Percentiles rank a stretch among this genome's conserved stretches.
Conservation (phyloP, 495 filamentous ascomycete species). For the Monascus purpureus region DNA sequence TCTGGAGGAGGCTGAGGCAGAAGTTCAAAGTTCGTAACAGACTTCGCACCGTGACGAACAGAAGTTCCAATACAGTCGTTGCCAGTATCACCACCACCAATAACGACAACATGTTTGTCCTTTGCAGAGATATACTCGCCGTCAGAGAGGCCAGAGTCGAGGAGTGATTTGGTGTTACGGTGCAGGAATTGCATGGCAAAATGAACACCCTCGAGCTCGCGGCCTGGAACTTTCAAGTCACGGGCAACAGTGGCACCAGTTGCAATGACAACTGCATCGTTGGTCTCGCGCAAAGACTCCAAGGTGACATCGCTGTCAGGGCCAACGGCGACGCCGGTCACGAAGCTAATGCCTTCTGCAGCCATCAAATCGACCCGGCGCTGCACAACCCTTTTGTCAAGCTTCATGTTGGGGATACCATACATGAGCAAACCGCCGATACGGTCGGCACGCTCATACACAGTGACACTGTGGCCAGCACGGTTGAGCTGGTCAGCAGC, state of each 20-base stretch:
- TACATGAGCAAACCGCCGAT: conserved; percentile 94
- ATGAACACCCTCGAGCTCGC: conserved; percentile 87
- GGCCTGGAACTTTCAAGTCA: conserved; percentile 85
- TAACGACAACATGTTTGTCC: conserved; percentile 93
- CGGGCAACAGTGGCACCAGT: conserved; percentile 96
- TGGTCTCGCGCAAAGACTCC: conserved; percentile 55
- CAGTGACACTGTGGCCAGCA: conserved; percentile 78
- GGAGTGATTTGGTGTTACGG: conserved; percentile 94
- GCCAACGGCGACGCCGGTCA: conserved; percentile 63
- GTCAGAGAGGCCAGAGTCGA: conserved; percentile 82
- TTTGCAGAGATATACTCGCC: conserved; percentile 91
- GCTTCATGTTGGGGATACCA: conserved; percentile 99
- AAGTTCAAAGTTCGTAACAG: conserved; percentile 94
- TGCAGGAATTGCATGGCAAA: conserved; percentile 99
- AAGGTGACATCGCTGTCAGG: conserved; percentile 59
- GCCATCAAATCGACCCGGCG: conserved; percentile 94
- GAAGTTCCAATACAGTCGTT: conserved; percentile 99
- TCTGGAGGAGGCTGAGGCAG: conserved; percentile 89
- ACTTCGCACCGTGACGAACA: conserved; percentile 93
- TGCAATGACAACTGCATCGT: conserved; percentile 85
- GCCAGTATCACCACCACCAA: conserved; percentile 96
- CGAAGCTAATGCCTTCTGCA: conserved; percentile 75
- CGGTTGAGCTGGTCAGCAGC: conserved; percentile 93
- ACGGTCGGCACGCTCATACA: conserved; percentile 93
- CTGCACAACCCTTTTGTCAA: conserved; percentile 97